Conservation (phyloP, 257 asterid genomes). For the Solanum phureja region DNA sequence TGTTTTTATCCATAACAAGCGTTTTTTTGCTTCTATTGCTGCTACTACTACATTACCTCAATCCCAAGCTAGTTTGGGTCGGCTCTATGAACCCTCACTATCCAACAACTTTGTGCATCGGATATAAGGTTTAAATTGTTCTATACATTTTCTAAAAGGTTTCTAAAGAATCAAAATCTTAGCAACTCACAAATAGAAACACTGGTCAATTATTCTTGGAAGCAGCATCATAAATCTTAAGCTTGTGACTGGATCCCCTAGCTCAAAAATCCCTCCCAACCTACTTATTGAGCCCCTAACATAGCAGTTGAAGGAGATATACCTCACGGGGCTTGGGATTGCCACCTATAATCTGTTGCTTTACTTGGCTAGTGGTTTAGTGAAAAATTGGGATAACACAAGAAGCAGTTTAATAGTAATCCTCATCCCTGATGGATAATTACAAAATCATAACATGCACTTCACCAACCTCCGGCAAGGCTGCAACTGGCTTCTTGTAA, state of each 20-base stretch:
- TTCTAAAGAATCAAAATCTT: neutral
- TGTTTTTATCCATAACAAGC: neutral
- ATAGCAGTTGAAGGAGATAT: neutral
- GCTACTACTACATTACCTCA: neutral
- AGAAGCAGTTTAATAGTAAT: too few relatives aligned
- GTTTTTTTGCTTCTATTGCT: neutral
- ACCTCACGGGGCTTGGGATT: neutral
- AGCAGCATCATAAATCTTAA: neutral
- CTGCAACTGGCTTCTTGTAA: constrained; percentile 76
- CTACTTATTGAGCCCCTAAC: neutral
- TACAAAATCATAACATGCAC: neutral
- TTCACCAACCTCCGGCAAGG: constrained; percentile 55
- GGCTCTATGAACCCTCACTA: neutral
- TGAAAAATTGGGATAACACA: neutral
- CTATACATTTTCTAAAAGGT: neutral
- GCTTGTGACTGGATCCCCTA: neutral
- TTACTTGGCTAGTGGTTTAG: neutral
- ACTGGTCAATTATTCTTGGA: neutral
- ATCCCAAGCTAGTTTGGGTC: neutral
- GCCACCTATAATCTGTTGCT: neutral
- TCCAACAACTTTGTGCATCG: neutral
- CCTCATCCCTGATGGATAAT: neutral
- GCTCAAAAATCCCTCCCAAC: neutral
- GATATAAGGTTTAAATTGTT: neutral
- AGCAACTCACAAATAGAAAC: neutral